Evolutionary conservation across 2,329 filamentous ascomycete species (phyloP).

Genomic region (Penicillium occitanis): DNA sequence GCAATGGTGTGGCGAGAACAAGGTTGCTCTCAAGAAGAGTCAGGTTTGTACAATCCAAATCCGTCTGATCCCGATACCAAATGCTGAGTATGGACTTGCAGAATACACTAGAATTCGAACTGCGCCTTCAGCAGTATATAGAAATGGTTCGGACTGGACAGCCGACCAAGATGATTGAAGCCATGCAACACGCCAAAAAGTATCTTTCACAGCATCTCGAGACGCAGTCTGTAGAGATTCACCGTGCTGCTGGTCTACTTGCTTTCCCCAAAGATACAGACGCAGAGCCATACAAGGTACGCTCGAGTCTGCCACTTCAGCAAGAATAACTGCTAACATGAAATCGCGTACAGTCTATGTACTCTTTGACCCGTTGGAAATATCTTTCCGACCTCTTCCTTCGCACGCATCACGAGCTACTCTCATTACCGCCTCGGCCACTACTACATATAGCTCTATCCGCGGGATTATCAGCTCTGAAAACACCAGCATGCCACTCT

Average conservation of each 20-base stretch:
- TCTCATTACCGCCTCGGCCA: constrained; percentile 77
- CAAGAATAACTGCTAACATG: not conserved
- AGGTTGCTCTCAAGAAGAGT: constrained; percentile 85
- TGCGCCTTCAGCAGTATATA: constrained; percentile 92
- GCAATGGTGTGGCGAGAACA: constrained; percentile 90
- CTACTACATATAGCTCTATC: constrained; percentile 88
- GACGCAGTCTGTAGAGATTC: constrained; percentile 66
- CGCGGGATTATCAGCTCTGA: constrained; percentile 88
- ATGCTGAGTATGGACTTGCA: constrained; percentile 32
- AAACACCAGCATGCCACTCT: constrained; percentile 90
- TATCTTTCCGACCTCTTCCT: constrained; percentile 78
- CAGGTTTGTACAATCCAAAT: constrained; percentile 56
- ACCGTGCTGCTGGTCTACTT: constrained; percentile 74
- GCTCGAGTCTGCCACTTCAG: too few relatives aligned
- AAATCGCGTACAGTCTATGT: constrained; percentile 60
- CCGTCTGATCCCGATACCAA: not conserved
- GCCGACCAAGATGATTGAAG: constrained; percentile 67
- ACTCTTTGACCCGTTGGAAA: constrained; percentile 70
- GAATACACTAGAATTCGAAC: constrained; percentile 86
- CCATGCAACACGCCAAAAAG: constrained; percentile 78
- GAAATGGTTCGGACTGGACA: constrained; percentile 75
- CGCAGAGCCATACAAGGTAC: constrained; percentile 61
- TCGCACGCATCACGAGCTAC: constrained; percentile 79
- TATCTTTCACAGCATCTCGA: constrained; percentile 71
- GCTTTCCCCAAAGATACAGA: constrained; percentile 66